Evolutionary conservation across 805 yeast genomes (phyloP).

Genomic region (Ogataea paraovalis): DNA sequence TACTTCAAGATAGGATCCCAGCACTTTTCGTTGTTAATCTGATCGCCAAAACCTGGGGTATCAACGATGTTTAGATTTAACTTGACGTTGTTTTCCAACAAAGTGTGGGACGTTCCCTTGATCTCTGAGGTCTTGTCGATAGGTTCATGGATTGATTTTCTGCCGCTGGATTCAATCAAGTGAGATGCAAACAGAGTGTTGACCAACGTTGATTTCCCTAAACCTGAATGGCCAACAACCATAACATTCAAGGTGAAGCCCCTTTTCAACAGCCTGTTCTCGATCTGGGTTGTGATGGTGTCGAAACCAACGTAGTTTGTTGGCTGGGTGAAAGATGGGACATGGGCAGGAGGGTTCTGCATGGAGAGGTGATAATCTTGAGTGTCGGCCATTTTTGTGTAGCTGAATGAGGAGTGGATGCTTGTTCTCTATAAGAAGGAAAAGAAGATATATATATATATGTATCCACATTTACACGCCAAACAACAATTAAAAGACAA

Average conservation of each 20-base stretch:
- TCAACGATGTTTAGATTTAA: constrained; percentile 86
- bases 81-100: constrained; percentile 83
- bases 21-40: constrained; percentile 88
- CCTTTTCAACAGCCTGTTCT: constrained; percentile 81
- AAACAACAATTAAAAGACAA: background rate
- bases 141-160: constrained; percentile 64
- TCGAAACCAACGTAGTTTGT: constrained; percentile 90
- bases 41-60: constrained; percentile 98
- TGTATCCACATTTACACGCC: background rate
- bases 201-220: constrained; percentile 89
- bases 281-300: constrained; percentile 93
- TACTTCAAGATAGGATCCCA: constrained; percentile 96
- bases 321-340: constrained; percentile 43
- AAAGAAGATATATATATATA: background rate
- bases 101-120: constrained; percentile 60
- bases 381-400: constrained; percentile 1
- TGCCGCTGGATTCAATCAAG: constrained; percentile 69
- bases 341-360: constrained; percentile 1
- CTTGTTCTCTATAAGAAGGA: no score
- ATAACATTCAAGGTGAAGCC: constrained; percentile 94
- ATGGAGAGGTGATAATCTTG: background rate
- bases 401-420: no score
- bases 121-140: constrained; percentile 85
- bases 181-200: constrained; percentile 88
- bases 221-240: constrained; percentile 91